Evolutionary conservation across 192 early-diverging fungal genomes (phyloP).

Genomic region (Gaertneriomyces sp.): DNA sequence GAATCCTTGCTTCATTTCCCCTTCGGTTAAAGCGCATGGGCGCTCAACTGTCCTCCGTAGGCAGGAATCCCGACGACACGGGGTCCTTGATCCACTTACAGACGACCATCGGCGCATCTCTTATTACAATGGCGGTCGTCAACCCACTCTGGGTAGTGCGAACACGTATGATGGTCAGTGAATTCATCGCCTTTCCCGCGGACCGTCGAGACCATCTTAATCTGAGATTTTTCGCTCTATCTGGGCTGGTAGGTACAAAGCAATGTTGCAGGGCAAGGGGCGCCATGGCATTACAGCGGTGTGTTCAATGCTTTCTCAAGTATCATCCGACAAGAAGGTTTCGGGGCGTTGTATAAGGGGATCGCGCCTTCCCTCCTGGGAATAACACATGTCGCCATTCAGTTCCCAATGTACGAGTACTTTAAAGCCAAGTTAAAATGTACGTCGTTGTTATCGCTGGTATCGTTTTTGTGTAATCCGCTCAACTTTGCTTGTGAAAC

Average conservation of each 20-base stretch:
- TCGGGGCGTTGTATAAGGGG: constrained; percentile 86
- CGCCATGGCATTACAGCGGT: constrained; percentile 65
- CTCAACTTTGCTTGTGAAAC: background rate
- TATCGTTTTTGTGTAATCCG: too few relatives aligned
- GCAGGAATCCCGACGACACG: constrained; percentile 20
- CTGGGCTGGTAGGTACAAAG: constrained; percentile 1
- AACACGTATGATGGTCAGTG: constrained; percentile 76
- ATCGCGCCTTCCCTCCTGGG: constrained; percentile 87
- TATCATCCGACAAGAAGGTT: constrained; percentile 74
- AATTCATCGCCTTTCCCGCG: background rate
- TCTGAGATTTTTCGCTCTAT: background rate
- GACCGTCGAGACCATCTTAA: too few relatives aligned
- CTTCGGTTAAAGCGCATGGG: background rate
- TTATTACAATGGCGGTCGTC: constrained; percentile 69
- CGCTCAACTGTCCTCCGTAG: constrained; percentile 1
- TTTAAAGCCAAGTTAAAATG: constrained; percentile 55
- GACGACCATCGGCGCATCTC: constrained; percentile 82
- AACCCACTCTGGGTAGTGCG: constrained; percentile 94
- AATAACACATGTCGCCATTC: constrained; percentile 86
- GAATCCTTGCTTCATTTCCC: background rate
- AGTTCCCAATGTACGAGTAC: constrained; percentile 95
- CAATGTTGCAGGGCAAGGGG: background rate
- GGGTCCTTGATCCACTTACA: constrained; percentile 43
- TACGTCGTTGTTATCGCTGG: background rate
- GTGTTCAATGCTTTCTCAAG: constrained; percentile 74